phyloP scores from a whole-genome alignment of 2,329 filamentous ascomycete species.

The Phialophora chinensis region DNA sequence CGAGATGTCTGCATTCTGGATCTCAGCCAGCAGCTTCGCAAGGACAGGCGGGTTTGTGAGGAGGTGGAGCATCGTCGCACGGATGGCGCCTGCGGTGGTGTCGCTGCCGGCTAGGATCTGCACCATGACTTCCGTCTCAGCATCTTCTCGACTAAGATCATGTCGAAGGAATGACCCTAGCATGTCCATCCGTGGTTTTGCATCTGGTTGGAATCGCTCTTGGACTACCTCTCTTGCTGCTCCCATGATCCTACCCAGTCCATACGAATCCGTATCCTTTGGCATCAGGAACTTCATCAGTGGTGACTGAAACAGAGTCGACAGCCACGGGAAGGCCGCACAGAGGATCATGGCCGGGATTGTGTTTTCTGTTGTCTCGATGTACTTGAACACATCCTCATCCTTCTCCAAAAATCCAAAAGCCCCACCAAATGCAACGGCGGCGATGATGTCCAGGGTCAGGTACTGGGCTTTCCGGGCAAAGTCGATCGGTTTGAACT shows the following conservation, averaged over 20 bases:
- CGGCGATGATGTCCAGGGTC: slow-evolving; percentile 32
- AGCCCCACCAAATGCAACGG: slow-evolving; percentile 32
- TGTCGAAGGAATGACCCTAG: slow-evolving; percentile 43
- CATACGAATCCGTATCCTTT: slow-evolving; percentile 31
- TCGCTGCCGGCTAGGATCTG: slow-evolving; percentile 58
- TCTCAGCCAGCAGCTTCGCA: slow-evolving; percentile 50
- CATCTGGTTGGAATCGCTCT: slow-evolving; percentile 32
- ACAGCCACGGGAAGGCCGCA: slow-evolving; percentile 32
- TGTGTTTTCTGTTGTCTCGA: slow-evolving; percentile 25
- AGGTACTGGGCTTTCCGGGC: slow-evolving; percentile 30
- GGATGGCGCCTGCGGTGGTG: slow-evolving; percentile 31
- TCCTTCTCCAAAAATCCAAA: slow-evolving; percentile 34
- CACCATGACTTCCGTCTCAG: slow-evolving; percentile 31
- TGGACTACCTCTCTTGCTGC: slow-evolving; percentile 36
- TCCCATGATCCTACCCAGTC: slow-evolving; percentile 34
- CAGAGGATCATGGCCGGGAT: slow-evolving; percentile 32
- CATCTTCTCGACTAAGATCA: slow-evolving; percentile 32
- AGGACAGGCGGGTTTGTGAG: slow-evolving; percentile 27
- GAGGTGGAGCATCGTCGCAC: slow-evolving; percentile 27
- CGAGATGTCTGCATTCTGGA: slow-evolving; percentile 34
- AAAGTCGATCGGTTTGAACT: slow-evolving; percentile 30
- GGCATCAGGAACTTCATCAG: slow-evolving; percentile 27
- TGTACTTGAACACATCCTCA: slow-evolving; percentile 29
- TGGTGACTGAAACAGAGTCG: slow-evolving; percentile 30
- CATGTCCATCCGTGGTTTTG: slow-evolving; percentile 40